These are phyloP conservation scores for Blastobotrys proliferans DNA, from an alignment of 1,139 yeast genomes.

Conservation along the genomic window DNA sequence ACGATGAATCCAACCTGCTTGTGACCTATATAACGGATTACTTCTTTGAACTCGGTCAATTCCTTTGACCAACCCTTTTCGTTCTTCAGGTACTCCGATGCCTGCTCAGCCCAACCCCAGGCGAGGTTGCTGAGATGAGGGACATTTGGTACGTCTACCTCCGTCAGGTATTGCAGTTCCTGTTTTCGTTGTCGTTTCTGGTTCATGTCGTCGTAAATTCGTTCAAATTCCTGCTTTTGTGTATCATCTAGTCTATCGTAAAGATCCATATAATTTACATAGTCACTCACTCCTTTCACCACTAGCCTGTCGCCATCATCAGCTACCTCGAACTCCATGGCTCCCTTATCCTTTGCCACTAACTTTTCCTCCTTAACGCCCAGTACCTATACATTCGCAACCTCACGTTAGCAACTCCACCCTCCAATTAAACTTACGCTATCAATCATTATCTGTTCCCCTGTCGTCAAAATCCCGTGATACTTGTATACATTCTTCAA, in stretches of 20 bases:
- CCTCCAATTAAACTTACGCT: constrained; percentile 13
- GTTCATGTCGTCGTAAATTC: constrained; percentile 61
- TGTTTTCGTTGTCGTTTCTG: constrained; percentile 63
- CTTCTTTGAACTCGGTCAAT: too few relatives aligned
- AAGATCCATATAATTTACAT: constrained; percentile 20
- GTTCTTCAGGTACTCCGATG: too few relatives aligned
- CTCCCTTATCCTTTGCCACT: neutral
- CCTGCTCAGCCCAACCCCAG: too few relatives aligned
- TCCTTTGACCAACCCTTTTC: too few relatives aligned
- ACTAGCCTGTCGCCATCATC: neutral
- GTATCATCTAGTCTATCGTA: constrained; percentile 35
- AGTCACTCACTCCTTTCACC: constrained; percentile 5
- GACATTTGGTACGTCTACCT: too few relatives aligned
- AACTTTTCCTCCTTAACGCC: neutral
- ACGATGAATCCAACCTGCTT: too few relatives aligned
- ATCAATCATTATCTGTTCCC: constrained; percentile 17
- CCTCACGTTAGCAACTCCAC: too few relatives aligned
- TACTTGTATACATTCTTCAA: constrained; percentile 11
- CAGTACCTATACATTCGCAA: neutral
- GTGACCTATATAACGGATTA: too few relatives aligned
- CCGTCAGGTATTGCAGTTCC: too few relatives aligned
- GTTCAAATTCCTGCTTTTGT: constrained; percentile 53
- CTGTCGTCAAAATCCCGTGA: constrained; percentile 19
- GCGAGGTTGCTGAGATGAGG: too few relatives aligned
- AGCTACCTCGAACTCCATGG: neutral